Percentiles rank a stretch among this genome's conserved stretches.
Conservation (phyloP, 1,284 basidiomycete species). For the Malassezia psittaci region DNA sequence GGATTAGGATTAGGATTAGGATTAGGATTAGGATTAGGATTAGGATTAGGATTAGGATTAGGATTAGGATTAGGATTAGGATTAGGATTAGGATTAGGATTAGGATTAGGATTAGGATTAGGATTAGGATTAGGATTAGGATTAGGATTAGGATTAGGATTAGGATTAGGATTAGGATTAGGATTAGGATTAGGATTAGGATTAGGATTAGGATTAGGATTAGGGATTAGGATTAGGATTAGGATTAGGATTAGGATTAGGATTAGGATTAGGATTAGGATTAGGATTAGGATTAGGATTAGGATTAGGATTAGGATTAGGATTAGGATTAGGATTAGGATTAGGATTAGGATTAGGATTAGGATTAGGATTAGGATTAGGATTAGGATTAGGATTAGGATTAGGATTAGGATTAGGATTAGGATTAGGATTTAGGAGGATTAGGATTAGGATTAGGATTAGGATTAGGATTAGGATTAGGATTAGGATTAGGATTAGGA, state of each 20-base stretch:
- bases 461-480: neutral
- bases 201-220: neutral
- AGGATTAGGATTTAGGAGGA: neutral
- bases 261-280: neutral
- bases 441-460: no score
- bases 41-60: conserved; percentile 6
- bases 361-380: conserved; percentile 7
- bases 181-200: neutral
- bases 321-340: conserved; percentile 4
- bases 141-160: neutral
- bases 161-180: neutral
- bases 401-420: conserved; percentile 3
- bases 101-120: neutral
- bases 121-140: neutral
- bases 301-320: conserved; percentile 1
- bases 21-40: conserved; percentile 10
- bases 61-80: conserved; percentile 1
- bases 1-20: conserved; percentile 10
- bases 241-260: neutral
- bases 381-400: neutral
- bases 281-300: conserved; percentile 3
- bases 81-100: neutral
- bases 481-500: neutral
- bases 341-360: conserved; percentile 10
- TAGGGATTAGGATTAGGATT: conserved; percentile 4